Conservation (phyloP, 148 eudicot genomes). For the Rhododendron henanense region DNA sequence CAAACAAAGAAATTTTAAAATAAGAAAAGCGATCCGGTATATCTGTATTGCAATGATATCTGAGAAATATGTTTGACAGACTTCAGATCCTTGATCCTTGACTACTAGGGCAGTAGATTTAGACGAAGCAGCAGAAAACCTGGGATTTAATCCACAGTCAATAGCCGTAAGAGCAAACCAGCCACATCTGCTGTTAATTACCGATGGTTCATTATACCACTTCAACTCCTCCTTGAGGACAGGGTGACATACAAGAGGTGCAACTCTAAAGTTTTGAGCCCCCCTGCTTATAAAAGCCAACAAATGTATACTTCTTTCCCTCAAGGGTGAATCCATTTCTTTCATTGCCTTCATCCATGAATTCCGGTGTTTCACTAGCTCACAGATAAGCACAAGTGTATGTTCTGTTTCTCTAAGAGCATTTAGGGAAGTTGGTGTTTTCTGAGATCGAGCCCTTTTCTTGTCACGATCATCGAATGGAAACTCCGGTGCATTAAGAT, state of each 20-base stretch:
- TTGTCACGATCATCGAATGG: conserved; percentile 55
- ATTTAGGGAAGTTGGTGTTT: conserved; percentile 46
- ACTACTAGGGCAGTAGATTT: conserved; percentile 44
- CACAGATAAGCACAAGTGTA: conserved; percentile 66
- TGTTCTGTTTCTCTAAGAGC: conserved; percentile 72
- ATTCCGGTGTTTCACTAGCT: conserved; percentile 58
- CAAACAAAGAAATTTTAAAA: conserved; percentile 69
- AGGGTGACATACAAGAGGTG: conserved; percentile 67
- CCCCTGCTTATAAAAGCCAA: conserved; percentile 83
- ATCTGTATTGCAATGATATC: conserved; percentile 68
- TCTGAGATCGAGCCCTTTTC: conserved; percentile 73
- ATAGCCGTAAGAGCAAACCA: conserved; percentile 85
- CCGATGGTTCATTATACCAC: conserved; percentile 47
- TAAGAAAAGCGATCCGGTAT: conserved; percentile 63
- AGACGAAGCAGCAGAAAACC: conserved; percentile 34
- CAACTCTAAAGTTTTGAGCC: conserved; percentile 38
- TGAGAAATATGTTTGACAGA: conserved; percentile 54
- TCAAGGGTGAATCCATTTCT: conserved; percentile 65
- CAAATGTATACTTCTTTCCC: conserved; percentile 82
- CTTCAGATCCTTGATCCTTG: conserved; percentile 38
- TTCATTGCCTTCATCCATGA: conserved; percentile 73
- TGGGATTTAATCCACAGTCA: conserved; percentile 48
- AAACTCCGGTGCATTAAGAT: conserved; percentile 66
- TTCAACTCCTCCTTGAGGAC: conserved; percentile 64
- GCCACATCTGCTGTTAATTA: conserved; percentile 59